These are phyloP conservation scores for Agapanthus africanus DNA, from an alignment of 106 monocot species.

Conservation along the genomic window DNA sequence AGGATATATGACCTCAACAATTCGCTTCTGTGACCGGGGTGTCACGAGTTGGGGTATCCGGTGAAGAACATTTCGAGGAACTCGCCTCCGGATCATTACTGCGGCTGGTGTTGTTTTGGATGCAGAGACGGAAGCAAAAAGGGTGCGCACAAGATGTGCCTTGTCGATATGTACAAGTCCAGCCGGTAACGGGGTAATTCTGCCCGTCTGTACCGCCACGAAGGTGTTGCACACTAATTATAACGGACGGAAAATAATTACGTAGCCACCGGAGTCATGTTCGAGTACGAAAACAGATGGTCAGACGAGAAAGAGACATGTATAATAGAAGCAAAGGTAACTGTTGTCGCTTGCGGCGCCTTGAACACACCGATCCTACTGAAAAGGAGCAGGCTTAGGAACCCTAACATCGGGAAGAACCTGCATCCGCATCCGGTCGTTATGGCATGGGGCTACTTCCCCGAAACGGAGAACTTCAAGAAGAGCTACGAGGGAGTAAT, in stretches of 20 bases:
- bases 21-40: constrained; percentile 39
- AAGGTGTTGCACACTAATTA: constrained; percentile 18
- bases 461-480: constrained; percentile 11
- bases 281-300: constrained; percentile 12
- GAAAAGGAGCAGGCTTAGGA: constrained; percentile 40
- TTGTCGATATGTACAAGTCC: constrained; percentile 48
- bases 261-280: constrained; percentile 39
- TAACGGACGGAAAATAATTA: not conserved
- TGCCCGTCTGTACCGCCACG: constrained; percentile 38
- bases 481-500: constrained; percentile 60
- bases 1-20: constrained; percentile 49
- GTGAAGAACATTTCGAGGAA: constrained; percentile 47
- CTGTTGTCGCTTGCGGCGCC: constrained; percentile 66
- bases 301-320: constrained; percentile 14
- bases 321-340: constrained; percentile 35
- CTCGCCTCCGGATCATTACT: constrained; percentile 45
- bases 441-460: constrained; percentile 82
- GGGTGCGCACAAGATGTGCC: constrained; percentile 59
- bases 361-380: constrained; percentile 49
- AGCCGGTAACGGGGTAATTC: constrained; percentile 56
- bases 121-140: constrained; percentile 56
- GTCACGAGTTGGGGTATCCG: constrained; percentile 44
- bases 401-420: constrained; percentile 62
- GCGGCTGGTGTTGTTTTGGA: constrained; percentile 76
- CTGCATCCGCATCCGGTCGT: constrained; percentile 74